Evolutionary conservation across 176 grass and related monocot species (phyloP).

Genomic region (Juncus effusus): DNA sequence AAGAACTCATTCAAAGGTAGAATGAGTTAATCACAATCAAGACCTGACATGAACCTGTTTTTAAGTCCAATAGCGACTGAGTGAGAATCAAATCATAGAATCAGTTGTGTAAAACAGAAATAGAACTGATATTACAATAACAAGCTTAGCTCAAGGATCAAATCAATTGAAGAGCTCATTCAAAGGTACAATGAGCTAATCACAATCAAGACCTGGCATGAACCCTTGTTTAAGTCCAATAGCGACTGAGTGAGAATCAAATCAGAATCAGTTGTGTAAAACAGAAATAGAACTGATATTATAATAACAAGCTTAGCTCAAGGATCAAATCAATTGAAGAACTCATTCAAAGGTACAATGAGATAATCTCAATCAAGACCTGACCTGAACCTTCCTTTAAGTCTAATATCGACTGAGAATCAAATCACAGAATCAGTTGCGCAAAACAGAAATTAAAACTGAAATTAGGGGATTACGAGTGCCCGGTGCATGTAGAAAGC

Average conservation of each 20-base stretch:
- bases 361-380: neutral
- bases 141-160: no score
- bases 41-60: neutral
- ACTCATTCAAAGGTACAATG: neutral
- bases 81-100: neutral
- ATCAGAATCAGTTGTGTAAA: no score
- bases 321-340: neutral
- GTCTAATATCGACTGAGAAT: neutral
- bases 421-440: conserved; percentile 1
- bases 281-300: no score
- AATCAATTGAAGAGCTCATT: neutral
- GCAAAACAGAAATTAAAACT: neutral
- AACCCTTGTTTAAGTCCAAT: neutral
- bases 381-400: neutral
- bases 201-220: neutral
- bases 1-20: neutral
- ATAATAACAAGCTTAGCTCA: no score
- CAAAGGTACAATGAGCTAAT: neutral
- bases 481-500: conserved; percentile 99
- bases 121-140: no score
- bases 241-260: neutral
- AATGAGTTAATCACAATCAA: neutral
- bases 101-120: no score
- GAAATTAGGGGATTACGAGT: conserved; percentile 52
- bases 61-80: neutral